Evolutionary conservation across 2,329 filamentous ascomycete genomes (phyloP), one percentile per base, ranked within the genome.

Genomic region (Neopestalotiopsis rosae): DNA sequence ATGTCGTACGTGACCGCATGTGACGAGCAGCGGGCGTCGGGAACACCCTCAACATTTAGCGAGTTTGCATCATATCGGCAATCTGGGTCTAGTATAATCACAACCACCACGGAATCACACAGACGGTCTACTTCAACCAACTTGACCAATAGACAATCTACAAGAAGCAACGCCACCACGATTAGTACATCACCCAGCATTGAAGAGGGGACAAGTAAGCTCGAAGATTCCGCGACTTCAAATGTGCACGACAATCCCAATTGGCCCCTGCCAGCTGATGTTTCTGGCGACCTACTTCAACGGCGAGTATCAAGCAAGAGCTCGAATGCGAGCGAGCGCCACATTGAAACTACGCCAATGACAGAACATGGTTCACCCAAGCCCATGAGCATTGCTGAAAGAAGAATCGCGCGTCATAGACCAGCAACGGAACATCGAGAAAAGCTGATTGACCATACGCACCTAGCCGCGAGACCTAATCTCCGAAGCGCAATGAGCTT

Each of bases 331-430:
- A 30, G 10, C 14, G 59, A 61, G 30, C 28, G 28, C n/a, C n/a
- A 17, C 14, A 61, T 30, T 61, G n/a, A 20, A 5, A 34, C 17
- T 5, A 20, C 28, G 28, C 32, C 59, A 12, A 40, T 14, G n/a
- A 14, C 30, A 40, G 32, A 34, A 17, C 7, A 17, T 40, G 59
- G 30, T 20, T 20, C 59, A 20, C n/a, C 28, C 57, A 57, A 67
- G 45, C 34, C 56, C n/a, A 32, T 63, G 67, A 73, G 69, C 42
- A 74, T 76, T 17, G 28, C 71, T 5, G 73, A 74, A 63, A 70
- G 72, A 45, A 71, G 75, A 32, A 69, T 73, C 42, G 74, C 71
- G 34, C 71, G 74, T 20, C 73, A 73, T 61, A 71, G 71, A 17
- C 74, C 71, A 57, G 72, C 74, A 13, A 71, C 68, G 38, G 73